Evolutionary conservation across 768 basidiomycete species (phyloP).

Genomic region (Lyophyllum decastes): DNA sequence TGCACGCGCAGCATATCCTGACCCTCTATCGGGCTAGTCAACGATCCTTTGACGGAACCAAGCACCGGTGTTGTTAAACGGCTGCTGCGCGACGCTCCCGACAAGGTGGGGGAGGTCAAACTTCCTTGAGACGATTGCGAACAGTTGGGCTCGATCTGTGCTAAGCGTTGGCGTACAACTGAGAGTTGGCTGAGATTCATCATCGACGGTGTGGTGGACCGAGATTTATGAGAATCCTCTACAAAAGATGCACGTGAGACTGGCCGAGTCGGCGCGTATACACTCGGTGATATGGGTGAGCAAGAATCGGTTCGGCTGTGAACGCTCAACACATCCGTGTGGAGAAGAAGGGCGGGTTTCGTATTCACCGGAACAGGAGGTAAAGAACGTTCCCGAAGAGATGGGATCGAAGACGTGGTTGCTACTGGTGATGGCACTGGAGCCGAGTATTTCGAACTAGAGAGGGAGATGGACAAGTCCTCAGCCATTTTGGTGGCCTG

Average conservation of each 20-base stretch:
- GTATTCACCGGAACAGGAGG: conserved; percentile 29
- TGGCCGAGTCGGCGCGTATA: conserved; percentile 24
- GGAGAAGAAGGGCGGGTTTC: neutral
- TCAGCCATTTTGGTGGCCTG: neutral
- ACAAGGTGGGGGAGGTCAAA: conserved; percentile 10
- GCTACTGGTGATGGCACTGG: neutral
- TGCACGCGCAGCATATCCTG: conserved; percentile 5
- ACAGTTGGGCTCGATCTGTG: conserved; percentile 51
- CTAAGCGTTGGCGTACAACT: conserved; percentile 66
- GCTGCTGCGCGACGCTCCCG: conserved; percentile 9
- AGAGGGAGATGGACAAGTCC: neutral
- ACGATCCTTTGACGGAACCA: neutral
- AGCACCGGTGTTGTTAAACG: conserved; percentile 13
- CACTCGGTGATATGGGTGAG: conserved; percentile 24
- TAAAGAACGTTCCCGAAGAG: conserved; percentile 30
- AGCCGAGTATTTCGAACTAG: neutral
- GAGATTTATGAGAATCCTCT: conserved; percentile 6
- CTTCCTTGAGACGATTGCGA: conserved; percentile 16
- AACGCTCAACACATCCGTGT: neutral
- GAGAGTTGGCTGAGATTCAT: conserved; percentile 60
- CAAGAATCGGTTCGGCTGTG: conserved; percentile 6
- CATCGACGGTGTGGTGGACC: conserved; percentile 56
- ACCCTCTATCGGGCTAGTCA: neutral
- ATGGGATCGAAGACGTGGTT: conserved; percentile 7
- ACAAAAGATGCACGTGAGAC: conserved; percentile 19